Evolutionary conservation across 495 filamentous ascomycete species (phyloP).

Genomic region (Hapsidospora chrysogenum): DNA sequence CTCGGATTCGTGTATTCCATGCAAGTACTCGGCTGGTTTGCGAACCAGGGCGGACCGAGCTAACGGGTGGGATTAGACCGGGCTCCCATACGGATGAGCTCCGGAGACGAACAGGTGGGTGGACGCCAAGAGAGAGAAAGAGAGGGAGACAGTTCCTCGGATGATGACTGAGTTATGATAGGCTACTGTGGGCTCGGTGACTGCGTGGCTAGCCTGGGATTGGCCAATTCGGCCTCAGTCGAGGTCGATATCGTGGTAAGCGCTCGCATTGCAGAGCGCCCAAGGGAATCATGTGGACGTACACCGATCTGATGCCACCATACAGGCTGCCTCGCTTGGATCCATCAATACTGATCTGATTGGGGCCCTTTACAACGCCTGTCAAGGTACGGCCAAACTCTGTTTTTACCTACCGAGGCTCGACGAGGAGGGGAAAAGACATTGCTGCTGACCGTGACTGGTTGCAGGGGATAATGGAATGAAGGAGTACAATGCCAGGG

Average conservation of each 20-base stretch:
- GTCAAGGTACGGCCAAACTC: constrained; percentile 36
- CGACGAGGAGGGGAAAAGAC: background rate
- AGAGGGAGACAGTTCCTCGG: no score
- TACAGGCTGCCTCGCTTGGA: constrained; percentile 50
- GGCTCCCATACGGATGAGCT: no score
- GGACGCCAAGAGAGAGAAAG: no score
- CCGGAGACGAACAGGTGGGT: no score
- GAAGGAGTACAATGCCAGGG: constrained; percentile 36
- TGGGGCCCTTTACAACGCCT: constrained; percentile 54
- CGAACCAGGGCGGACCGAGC: no score
- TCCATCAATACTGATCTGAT: constrained; percentile 52
- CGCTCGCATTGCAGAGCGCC: no score
- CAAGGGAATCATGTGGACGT: no score
- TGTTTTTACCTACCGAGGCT: background rate
- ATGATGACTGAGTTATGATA: no score
- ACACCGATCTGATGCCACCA: background rate
- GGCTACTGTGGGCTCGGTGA: constrained; percentile 49
- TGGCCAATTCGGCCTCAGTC: constrained; percentile 26
- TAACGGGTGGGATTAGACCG: no score
- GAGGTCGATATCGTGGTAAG: constrained; percentile 45
- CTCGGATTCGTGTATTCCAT: constrained; percentile 75
- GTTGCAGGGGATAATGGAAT: constrained; percentile 39
- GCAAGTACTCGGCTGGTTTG: no score
- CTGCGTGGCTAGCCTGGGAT: constrained; percentile 38
- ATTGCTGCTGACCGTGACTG: background rate